Base-by-base conservation (phyloP, 345 rosid species). In the Rhodomyrtus tomentosa region DNA sequence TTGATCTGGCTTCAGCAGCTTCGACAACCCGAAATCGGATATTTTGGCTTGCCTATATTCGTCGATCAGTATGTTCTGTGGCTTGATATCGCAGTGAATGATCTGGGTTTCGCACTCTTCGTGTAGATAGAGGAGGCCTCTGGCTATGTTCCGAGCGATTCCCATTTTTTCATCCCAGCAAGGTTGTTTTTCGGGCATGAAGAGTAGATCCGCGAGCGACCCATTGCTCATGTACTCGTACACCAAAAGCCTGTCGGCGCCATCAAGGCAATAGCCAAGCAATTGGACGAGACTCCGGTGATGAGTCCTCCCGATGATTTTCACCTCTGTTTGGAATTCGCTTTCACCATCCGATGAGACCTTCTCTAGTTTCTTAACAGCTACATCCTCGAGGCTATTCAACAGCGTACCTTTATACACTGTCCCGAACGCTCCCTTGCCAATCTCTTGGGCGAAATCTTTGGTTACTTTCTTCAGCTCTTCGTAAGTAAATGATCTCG, bases 71-170 rank as follows among this genome's bases (percentile, higher is more conserved):
- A 87, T 88, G 82, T 87, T 85, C 22, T 58, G 82, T 15, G 89
- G 88, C 51, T 90, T 88, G 38, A 90, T 86, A 51, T 88, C 87
- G 20, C 89, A 90, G 52, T 85, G 89, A 82, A 88, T 85, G 85
- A 90, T 88, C 51, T 84, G 88, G 1, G 87, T 83, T 59, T 87
- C 74, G 5, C 89, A 88, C 52, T 86, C 89, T 68, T 88, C 89
- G 3, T 87, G 89, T 3, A 83, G 82, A 56, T 83, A 87, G 12
- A 82, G 82, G 49, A 90, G 80, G 2, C 90, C 90, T 29, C 87
- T 84, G 7, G 90, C 90, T 54, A 90, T 74, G 36, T 82, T 83
- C 3, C 90, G 51, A 32, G 88, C 87, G 9, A 87, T 84, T 29
- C 84, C 72, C 80, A 85, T 20, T 73, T 86, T 84, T 55, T 85